A percentile compares a stretch with the other conserved stretches of the same genome.
phyloP scores from a whole-genome alignment of 345 rosid species.

The Acer saccharum region DNA sequence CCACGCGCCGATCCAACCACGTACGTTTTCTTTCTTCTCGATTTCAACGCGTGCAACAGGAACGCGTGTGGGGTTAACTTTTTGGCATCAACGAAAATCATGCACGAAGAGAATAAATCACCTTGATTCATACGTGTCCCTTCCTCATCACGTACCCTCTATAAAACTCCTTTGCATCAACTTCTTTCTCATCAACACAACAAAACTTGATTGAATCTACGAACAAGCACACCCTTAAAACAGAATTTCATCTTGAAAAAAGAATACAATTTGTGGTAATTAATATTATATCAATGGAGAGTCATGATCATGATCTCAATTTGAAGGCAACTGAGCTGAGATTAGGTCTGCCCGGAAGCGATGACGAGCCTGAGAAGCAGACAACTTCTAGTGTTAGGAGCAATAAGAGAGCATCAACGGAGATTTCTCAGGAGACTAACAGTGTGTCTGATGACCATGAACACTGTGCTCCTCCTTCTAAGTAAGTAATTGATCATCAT shows the following conservation, averaged over 20 bases:
- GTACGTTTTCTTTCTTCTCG: no score
- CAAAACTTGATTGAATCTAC: slow-evolving; percentile 2
- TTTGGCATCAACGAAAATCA: slow-evolving; percentile 24
- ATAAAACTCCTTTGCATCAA: slow-evolving; percentile 33
- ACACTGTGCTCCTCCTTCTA: slow-evolving; percentile 41
- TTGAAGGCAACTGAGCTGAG: slow-evolving; percentile 78
- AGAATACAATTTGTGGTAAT: neutral
- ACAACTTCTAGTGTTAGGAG: slow-evolving; percentile 22
- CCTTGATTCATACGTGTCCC: slow-evolving; percentile 15
- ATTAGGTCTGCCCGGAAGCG: slow-evolving; percentile 77
- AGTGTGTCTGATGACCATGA: slow-evolving; percentile 17
- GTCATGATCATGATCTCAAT: slow-evolving; percentile 33
- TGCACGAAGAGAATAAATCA: slow-evolving; percentile 31
- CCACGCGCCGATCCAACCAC: slow-evolving; percentile 27
- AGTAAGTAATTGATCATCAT: slow-evolving; percentile 37
- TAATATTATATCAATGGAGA: slow-evolving; percentile 15
- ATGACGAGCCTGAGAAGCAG: slow-evolving; percentile 33
- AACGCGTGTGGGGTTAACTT: slow-evolving; percentile 21
- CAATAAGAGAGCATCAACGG: slow-evolving; percentile 59
- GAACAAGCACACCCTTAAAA: no score
- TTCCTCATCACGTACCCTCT: slow-evolving; percentile 9
- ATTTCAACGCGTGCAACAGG: slow-evolving; percentile 18
- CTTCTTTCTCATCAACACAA: slow-evolving; percentile 32
- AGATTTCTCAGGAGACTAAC: slow-evolving; percentile 33
- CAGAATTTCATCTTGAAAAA: no score